Conservation (phyloP, 495 filamentous ascomycete species). For the Podospora tetraspora region DNA sequence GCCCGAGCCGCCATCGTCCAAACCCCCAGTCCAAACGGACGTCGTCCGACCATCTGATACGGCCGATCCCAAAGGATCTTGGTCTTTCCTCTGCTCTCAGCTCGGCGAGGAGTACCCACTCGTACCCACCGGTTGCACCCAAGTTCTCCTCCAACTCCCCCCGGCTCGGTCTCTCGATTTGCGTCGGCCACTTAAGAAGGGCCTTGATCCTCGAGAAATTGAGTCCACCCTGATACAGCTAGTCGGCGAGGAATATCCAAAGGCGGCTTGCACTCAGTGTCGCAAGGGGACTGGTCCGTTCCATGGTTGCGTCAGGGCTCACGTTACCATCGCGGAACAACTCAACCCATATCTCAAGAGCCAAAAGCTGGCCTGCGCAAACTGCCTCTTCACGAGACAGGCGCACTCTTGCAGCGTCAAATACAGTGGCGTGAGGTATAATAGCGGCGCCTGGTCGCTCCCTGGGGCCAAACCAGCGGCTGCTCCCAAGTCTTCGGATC, state of each 20-base stretch:
- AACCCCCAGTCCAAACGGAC: not conserved
- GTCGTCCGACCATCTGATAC: not conserved
- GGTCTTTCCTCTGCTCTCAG: not conserved
- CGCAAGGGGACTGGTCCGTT: constrained; percentile 10
- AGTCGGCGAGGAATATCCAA: not conserved
- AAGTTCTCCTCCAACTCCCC: constrained; percentile 1
- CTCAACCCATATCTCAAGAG: not conserved
- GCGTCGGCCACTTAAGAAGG: not conserved
- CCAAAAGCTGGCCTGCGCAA: constrained; percentile 7
- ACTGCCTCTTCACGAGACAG: constrained; percentile 4
- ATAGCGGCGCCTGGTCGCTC: not conserved
- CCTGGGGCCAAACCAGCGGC: not conserved
- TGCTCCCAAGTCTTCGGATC: not conserved
- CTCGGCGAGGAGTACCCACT: not conserved
- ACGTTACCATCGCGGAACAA: not conserved
- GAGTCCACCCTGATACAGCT: not conserved
- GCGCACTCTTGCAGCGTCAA: constrained; percentile 11
- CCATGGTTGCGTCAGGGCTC: constrained; percentile 3
- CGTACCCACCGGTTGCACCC: not conserved
- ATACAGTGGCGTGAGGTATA: not conserved
- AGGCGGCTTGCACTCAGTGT: not conserved
- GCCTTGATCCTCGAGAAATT: not conserved
- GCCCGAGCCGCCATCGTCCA: not conserved
- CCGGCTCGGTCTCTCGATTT: constrained; percentile 6
- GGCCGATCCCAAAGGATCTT: not conserved